Evolutionary conservation across 208 protist genomes (phyloP), one percentile per base, ranked within the genome.

Genomic region (Zelonia costaricensis): DNA sequence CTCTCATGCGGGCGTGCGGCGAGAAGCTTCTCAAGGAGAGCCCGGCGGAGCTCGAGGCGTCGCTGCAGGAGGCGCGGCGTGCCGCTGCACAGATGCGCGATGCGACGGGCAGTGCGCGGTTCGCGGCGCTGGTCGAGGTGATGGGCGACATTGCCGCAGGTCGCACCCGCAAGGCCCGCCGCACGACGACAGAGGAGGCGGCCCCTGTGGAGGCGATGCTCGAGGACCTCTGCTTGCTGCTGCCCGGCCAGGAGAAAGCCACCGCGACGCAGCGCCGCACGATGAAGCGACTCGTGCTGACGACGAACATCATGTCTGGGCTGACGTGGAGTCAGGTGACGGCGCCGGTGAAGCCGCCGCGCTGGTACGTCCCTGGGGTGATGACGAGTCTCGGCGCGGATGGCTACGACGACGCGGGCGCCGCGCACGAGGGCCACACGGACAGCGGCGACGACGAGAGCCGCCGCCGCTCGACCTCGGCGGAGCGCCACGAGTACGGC

Each of bases 21-120:
- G 89, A 86, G 58, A 92, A 93, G 54, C 55, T 95, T 12, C 57
- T 82, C 25, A 95, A 90, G 73, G 85, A 95, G 64, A 74, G 73
- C 12, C 85, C 86, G 1, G 54, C 43, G 2, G 74, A 85, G 53
- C 65, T 95, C 65, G 82, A 91, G 27, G 40, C 66, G 22, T 76
- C 70, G 8, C 57, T 91, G 45, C 54, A 63, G n/a, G 75, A 74
- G 57, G 84, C 79, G 27, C 68, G 72, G 31, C 62, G 49, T 27
- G 66, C 62, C 9, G 58, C 55, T 20, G 63, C 48, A 42, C 31
- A 49, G 42, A 74, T 72, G 60, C 61, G 57, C 52, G 46, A 58
- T 48, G 47, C 69, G 10, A 57, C 67, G 35, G 70, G 57, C 31
- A 78, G 39, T 9, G 67, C 69, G 9, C 88, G 85, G 15, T 84